Evolutionary conservation across 2,329 filamentous ascomycete species (phyloP), one percentile per base, ranked within the genome.

Genomic region (Stagonosporopsis tanaceti): DNA sequence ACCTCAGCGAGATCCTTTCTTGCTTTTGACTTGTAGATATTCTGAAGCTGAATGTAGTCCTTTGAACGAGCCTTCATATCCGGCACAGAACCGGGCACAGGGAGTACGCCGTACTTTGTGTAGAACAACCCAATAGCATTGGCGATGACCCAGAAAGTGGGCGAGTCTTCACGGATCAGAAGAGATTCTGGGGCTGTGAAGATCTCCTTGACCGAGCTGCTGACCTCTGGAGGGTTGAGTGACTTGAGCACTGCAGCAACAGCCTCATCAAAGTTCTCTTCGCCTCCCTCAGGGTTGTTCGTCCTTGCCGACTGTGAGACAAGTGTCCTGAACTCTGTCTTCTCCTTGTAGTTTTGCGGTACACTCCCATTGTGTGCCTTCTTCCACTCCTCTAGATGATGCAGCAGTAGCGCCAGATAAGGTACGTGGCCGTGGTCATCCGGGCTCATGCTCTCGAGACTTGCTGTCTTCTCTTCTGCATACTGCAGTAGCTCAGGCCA

Each of bases 251-350:
- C 93, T 5, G 93, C 92, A 14, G 87, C 88, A 42, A 89, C 87
- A 4, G 95, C 96, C 77, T 99, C 95, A 59, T 97, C 92, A 71
- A 93, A 99, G 76, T 99, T 99, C 79, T 99, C 95, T 73, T 99
- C 95, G 54, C 90, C 91, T 42, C 93, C 93, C 74, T 96, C 93
- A 0, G 92, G 76, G 56, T 87, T 96, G 65, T 89, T 80, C 47
- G 81, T 90, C 66, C 93, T 86, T 66, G 89, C 85, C 2, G 85
- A 87, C 6, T 82, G 81, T 11, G 87, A 81, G 1, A 99, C 86
- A 12, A 89, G 77, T 27, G 88, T 85, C 53, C 91, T 85, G 74
- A 99, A 98, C 14, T 88, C 88, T 7, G 83, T 88, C 80, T 99
- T 99, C 62, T 98, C 92, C 61, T 89, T 87, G 78, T 96, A 97